Base-by-base conservation (phyloP, 306 rosid genomes). In the Prunus campanulata region DNA sequence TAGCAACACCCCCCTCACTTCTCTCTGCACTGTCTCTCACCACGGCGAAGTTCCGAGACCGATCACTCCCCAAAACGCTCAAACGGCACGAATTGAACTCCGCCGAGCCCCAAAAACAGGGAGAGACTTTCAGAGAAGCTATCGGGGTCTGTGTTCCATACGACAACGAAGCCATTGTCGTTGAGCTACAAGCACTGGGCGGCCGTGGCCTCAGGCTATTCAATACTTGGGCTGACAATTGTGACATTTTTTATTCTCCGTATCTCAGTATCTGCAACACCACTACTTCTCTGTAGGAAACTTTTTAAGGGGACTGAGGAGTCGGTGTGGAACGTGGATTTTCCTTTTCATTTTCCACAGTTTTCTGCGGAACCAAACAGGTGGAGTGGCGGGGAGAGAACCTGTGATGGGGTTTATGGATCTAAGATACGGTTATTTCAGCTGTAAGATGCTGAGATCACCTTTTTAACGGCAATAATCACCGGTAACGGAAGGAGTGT, bases 211-310 rank as follows among this genome's bases (percentile, higher is more conserved):
- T 56, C 61, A 64, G 67, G 65, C 75, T 18, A 44, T 12, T 68
- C 35, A 57, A 66, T 9, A 66, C 32, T 24, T 72, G 80, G 64
- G 77, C n/a, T 8, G 77, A 67, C 49, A 66, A 65, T 0, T 35
- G 62, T 22, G 76, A 25, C 87, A 84, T 84, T 64, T 22, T 74
- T 7, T 42, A 19, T 27, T 61, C n/a, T 61, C 51, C 51, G 51
- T 10, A 48, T 6, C 25, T 25, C 18, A 16, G 66, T 24, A 25
- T 13, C 66, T 39, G 44, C 39, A 7, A 16, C 66, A 60, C 66
- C 25, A 24, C 48, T 4, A 18, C 6, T 35, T 4, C 49, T 60
- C 19, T 32, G 52, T 8, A 18, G 66, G 11, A 16, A n/a, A 72
- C 27, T 24, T 61, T 35, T 2, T 0, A 1, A 11, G 55, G 35